These are phyloP conservation scores for Phaeophleospora eucalypticola DNA, from an alignment of 2,329 filamentous ascomycete genomes.

Conservation along the genomic window DNA sequence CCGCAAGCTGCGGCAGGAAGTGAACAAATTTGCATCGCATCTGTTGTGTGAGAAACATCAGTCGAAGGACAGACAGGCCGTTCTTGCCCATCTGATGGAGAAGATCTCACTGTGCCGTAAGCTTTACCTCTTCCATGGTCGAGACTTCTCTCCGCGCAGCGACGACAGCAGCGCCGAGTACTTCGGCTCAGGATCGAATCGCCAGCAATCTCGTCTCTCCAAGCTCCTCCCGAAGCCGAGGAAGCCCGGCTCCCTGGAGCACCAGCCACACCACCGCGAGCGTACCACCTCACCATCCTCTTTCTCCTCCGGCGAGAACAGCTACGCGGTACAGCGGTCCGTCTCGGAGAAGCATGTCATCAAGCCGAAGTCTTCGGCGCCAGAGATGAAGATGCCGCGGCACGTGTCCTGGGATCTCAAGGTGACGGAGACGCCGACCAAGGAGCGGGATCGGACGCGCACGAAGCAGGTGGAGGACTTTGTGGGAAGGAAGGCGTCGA, in stretches of 20 bases:
- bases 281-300: background rate
- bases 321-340: background rate
- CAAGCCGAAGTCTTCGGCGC: background rate
- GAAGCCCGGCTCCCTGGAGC: background rate
- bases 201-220: background rate
- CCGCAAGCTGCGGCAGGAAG: background rate
- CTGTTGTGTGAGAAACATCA: background rate
- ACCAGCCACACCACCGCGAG: background rate
- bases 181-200: background rate
- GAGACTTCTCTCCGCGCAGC: background rate
- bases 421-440: background rate
- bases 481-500: background rate
- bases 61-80: background rate
- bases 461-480: too few relatives aligned
- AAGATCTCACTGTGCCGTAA: background rate
- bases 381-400: background rate
- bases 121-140: background rate
- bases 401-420: background rate
- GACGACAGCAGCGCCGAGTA: background rate
- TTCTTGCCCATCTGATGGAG: background rate
- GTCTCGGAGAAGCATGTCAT: background rate
- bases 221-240: background rate
- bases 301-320: background rate
- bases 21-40: background rate
- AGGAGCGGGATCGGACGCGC: too few relatives aligned